Conservation (phyloP, 2,329 filamentous ascomycete genomes). For the Penicillium carneum region DNA sequence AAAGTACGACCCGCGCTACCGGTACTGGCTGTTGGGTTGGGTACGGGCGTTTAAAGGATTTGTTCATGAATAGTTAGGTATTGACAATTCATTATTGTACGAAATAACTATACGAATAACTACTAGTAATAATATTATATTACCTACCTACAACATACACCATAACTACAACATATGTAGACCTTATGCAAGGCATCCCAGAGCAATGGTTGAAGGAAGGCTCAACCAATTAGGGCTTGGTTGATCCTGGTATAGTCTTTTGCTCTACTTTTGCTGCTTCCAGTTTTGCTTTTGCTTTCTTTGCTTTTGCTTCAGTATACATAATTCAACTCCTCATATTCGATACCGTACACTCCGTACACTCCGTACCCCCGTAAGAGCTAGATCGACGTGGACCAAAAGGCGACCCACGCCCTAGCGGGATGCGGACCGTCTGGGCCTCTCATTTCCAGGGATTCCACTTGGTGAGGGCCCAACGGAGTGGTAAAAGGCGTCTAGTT, state of each 20-base stretch:
- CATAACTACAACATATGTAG: no score
- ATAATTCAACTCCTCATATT: background rate
- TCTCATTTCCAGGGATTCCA: conserved; percentile 13
- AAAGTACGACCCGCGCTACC: conserved; percentile 14
- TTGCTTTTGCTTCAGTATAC: background rate
- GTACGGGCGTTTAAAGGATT: no score
- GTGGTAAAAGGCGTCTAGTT: background rate
- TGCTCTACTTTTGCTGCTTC: background rate
- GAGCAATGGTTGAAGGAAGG: background rate
- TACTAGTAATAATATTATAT: no score
- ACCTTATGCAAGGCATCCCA: conserved; percentile 1
- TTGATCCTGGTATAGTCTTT: background rate
- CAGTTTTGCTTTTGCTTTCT: background rate
- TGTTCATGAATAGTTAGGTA: no score
- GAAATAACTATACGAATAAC: no score
- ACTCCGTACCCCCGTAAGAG: background rate
- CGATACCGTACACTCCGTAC: no score
- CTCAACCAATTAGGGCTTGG: background rate
- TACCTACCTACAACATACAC: no score
- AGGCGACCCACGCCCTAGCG: conserved; percentile 13
- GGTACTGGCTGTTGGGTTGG: background rate
- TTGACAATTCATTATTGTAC: no score
- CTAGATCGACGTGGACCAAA: conserved; percentile 6
- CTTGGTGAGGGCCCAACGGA: background rate
- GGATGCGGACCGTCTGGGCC: conserved; percentile 22